Evolutionary conservation across 176 grass and related monocot genomes (phyloP).

Genomic region (Alopecurus myosuroides): DNA sequence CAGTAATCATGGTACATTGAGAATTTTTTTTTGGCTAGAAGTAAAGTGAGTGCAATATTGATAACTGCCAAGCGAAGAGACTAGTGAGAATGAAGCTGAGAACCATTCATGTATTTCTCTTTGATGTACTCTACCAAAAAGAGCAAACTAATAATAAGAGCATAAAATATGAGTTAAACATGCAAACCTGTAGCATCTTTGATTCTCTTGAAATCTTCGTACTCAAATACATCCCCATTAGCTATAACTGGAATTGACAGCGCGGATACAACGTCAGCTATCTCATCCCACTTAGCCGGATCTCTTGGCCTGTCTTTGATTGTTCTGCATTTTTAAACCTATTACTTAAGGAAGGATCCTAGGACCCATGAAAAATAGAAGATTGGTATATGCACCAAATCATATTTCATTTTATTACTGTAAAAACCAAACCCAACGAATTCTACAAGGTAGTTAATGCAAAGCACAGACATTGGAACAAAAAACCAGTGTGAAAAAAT

Average conservation of each 20-base stretch:
- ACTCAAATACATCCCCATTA: slow-evolving; percentile 91
- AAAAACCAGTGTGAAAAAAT: not conserved
- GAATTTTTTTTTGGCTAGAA: not conserved
- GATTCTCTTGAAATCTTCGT: slow-evolving; percentile 87
- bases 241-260: slow-evolving; percentile 98
- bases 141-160: not conserved
- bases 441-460: not conserved
- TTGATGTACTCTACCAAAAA: not conserved
- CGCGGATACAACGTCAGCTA: slow-evolving; percentile 77
- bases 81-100: not conserved
- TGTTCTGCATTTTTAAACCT: slow-evolving; percentile 51
- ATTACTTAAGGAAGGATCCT: not conserved
- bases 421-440: not conserved
- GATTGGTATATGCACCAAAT: not conserved
- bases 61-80: slow-evolving; percentile 3
- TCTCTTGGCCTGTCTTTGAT: slow-evolving; percentile 93
- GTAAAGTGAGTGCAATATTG: not conserved
- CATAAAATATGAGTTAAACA: slow-evolving; percentile 2
- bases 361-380: not conserved
- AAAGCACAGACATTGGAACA: not conserved
- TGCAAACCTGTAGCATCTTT: slow-evolving; percentile 74
- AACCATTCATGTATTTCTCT: slow-evolving; percentile 5
- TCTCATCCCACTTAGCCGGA: slow-evolving; percentile 96
- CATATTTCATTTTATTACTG: slow-evolving; percentile 8
- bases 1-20: not conserved